Conservation (phyloP, 139 green algal genomes). For the Volvox reticuliferus region DNA sequence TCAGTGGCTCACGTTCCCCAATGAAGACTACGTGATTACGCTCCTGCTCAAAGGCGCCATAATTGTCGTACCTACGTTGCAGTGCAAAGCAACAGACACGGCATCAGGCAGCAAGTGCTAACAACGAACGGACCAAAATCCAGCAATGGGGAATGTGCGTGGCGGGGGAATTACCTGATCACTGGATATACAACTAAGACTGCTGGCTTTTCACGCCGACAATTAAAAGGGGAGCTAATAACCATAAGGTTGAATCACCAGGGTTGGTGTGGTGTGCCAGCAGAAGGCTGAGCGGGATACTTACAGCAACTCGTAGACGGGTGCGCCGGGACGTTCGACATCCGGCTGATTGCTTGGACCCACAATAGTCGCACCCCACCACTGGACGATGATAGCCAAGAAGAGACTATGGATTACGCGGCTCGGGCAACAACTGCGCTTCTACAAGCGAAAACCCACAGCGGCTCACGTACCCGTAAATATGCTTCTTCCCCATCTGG, state of each 20-base stretch:
- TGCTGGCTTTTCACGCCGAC: too few relatives aligned
- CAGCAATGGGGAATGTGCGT: too few relatives aligned
- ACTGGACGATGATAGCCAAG: constrained; percentile 3
- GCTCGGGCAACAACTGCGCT: too few relatives aligned
- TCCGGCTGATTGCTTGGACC: constrained; percentile 8
- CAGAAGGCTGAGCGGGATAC: background rate
- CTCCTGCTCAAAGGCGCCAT: constrained; percentile 44
- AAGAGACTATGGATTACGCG: too few relatives aligned
- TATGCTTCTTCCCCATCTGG: constrained; percentile 30
- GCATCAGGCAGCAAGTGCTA: too few relatives aligned
- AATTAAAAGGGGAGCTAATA: background rate
- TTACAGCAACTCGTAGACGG: constrained; percentile 36
- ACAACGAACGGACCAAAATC: too few relatives aligned
- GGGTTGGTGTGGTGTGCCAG: background rate
- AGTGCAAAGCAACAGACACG: too few relatives aligned
- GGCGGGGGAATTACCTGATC: too few relatives aligned
- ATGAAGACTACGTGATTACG: background rate
- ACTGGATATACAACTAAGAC: too few relatives aligned
- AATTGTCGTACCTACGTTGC: constrained; percentile 29
- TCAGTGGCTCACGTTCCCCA: constrained; percentile 26
- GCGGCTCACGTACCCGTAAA: background rate
- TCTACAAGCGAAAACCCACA: too few relatives aligned
- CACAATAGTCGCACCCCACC: constrained; percentile 43
- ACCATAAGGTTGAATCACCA: background rate
- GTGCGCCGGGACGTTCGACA: background rate